These are phyloP conservation scores for Cytospora mali DNA, from an alignment of 2,329 filamentous ascomycete species.

Conservation along the genomic window DNA sequence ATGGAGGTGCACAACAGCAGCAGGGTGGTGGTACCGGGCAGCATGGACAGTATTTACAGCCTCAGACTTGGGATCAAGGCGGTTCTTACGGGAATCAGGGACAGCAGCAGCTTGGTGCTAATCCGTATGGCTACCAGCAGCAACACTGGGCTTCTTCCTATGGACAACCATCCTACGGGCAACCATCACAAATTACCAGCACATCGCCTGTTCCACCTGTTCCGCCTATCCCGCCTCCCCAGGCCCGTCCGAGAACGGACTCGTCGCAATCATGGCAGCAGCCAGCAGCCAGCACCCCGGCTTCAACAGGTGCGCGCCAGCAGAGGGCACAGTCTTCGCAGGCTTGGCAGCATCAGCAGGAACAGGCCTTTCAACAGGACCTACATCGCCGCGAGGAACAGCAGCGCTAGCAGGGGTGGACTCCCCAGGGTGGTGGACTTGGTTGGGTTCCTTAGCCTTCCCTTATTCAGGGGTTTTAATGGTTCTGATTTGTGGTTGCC, in stretches of 20 bases:
- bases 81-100: background rate
- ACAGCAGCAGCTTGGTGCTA: background rate
- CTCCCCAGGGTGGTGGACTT: background rate
- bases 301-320: background rate
- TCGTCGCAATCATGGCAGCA: background rate
- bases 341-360: slow-evolving; percentile 10
- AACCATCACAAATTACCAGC: no score
- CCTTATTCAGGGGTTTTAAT: background rate
- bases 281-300: background rate
- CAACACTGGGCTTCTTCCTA: no score
- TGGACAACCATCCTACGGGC: background rate
- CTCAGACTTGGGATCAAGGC: background rate
- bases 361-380: slow-evolving; percentile 9
- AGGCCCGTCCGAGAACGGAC: background rate
- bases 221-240: slow-evolving; percentile 1
- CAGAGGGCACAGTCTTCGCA: background rate
- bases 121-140: background rate
- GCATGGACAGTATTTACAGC: background rate
- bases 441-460: slow-evolving; percentile 3
- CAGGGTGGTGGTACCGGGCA: background rate
- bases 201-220: background rate
- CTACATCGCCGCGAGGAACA: background rate
- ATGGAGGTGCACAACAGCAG: background rate
- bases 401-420: slow-evolving; percentile 4
- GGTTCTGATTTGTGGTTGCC: background rate